Evolutionary conservation across 2,329 filamentous ascomycete genomes (phyloP).

Genomic region (Coniella vitis): DNA sequence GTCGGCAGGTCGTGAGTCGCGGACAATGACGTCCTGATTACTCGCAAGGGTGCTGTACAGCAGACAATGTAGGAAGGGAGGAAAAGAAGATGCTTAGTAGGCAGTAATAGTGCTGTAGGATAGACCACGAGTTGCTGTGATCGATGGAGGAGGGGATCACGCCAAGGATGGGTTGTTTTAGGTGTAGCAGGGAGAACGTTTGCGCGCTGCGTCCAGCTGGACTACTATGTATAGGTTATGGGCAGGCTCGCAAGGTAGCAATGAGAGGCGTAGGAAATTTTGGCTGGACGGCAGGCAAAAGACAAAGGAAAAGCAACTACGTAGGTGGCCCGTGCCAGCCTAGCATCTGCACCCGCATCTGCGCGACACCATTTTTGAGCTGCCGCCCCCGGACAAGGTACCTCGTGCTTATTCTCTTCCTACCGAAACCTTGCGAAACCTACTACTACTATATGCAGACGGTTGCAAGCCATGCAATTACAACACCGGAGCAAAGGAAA

Average conservation of each 20-base stretch:
- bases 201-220: too few species aligned
- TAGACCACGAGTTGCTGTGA: background rate
- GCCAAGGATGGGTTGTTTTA: slow-evolving; percentile 3
- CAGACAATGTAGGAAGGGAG: background rate
- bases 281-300: too few species aligned
- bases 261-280: too few species aligned
- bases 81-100: background rate
- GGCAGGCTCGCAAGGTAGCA: too few species aligned
- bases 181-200: background rate
- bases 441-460: too few species aligned
- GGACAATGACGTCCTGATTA: background rate
- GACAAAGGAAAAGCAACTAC: slow-evolving; percentile 30
- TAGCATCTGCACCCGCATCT: background rate
- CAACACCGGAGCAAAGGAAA: too few species aligned
- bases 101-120: background rate
- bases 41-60: background rate
- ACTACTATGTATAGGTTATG: too few species aligned
- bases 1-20: background rate
- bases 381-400: background rate
- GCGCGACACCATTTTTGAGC: background rate
- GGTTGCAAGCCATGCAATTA: too few species aligned
- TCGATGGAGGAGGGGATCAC: background rate
- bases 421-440: too few species aligned
- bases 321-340: slow-evolving; percentile 9
- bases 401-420: background rate